Evolutionary conservation across 306 rosid species (phyloP).

Genomic region (Mimosa pudica): DNA sequence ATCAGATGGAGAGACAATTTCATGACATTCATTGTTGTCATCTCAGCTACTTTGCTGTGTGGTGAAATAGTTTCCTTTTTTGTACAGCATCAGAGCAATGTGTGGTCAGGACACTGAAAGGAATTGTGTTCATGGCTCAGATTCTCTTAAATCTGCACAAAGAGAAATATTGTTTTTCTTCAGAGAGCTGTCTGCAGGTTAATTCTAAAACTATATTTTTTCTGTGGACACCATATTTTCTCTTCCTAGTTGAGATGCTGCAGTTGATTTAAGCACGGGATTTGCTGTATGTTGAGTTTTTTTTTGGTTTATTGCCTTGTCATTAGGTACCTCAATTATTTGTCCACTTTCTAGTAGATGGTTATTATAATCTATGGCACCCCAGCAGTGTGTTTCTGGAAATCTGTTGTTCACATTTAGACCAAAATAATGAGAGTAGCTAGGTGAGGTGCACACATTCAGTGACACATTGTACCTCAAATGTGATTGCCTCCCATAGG

Average conservation of each 20-base stretch:
- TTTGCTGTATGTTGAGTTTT: not conserved
- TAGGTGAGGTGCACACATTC: too few species aligned
- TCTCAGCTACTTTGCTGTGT: slow-evolving; percentile 30
- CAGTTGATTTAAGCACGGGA: not conserved
- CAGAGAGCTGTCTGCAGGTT: slow-evolving; percentile 61
- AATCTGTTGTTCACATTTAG: not conserved
- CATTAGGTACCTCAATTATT: not conserved
- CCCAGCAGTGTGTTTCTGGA: not conserved
- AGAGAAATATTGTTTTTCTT: slow-evolving; percentile 82
- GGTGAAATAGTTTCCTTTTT: slow-evolving; percentile 25
- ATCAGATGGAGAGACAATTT: slow-evolving; percentile 3
- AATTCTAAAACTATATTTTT: not conserved
- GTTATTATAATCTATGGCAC: not conserved
- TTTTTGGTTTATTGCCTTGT: not conserved
- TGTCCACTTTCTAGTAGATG: not conserved
- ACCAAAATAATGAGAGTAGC: not conserved
- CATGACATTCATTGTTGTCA: slow-evolving; percentile 12
- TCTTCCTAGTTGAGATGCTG: not conserved
- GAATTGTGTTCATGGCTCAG: slow-evolving; percentile 90
- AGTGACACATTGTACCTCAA: too few species aligned
- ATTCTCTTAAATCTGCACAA: slow-evolving; percentile 73
- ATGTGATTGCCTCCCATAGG: too few species aligned
- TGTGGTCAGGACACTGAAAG: slow-evolving; percentile 65
- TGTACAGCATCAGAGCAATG: slow-evolving; percentile 76
- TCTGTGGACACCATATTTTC: not conserved